These are phyloP conservation scores for Saraca asoca DNA, from an alignment of 331 rosid species.

Conservation along the genomic window DNA sequence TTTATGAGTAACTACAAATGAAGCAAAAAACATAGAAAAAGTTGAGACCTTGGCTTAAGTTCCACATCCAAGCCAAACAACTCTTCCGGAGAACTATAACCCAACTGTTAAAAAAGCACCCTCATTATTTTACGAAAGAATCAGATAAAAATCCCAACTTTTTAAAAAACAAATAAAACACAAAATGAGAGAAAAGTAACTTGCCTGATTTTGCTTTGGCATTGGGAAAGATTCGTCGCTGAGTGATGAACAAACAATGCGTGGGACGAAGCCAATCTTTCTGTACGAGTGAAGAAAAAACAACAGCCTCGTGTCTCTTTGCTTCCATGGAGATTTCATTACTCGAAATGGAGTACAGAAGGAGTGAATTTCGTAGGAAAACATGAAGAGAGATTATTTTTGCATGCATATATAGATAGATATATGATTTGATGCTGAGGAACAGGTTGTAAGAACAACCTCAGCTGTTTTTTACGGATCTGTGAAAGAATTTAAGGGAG, in stretches of 20 bases:
- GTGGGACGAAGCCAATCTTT: constrained; percentile 36
- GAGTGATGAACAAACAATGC: constrained; percentile 49
- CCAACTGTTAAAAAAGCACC: constrained; percentile 49
- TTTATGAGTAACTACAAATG: not conserved
- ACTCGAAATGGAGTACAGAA: constrained; percentile 46
- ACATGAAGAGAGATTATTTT: constrained; percentile 19
- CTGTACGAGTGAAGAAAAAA: constrained; percentile 40
- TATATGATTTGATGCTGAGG: no score
- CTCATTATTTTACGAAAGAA: constrained; percentile 18
- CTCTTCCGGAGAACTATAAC: constrained; percentile 68
- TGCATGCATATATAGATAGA: no score
- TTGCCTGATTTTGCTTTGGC: constrained; percentile 54
- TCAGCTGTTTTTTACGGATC: no score
- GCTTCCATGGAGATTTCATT: constrained; percentile 44
- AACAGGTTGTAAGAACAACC: no score
- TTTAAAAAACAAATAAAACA: not conserved
- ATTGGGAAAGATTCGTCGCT: constrained; percentile 51
- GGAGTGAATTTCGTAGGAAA: constrained; percentile 39
- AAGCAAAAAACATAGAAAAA: not conserved
- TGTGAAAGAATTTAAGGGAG: no score
- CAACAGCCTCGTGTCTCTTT: constrained; percentile 37
- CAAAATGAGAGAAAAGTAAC: not conserved
- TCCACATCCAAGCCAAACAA: constrained; percentile 64
- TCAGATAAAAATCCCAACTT: not conserved
- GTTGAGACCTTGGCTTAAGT: constrained; percentile 61